phyloP scores from a whole-genome alignment of 192 early-diverging fungal genomes.

The Backusella sp. region DNA sequence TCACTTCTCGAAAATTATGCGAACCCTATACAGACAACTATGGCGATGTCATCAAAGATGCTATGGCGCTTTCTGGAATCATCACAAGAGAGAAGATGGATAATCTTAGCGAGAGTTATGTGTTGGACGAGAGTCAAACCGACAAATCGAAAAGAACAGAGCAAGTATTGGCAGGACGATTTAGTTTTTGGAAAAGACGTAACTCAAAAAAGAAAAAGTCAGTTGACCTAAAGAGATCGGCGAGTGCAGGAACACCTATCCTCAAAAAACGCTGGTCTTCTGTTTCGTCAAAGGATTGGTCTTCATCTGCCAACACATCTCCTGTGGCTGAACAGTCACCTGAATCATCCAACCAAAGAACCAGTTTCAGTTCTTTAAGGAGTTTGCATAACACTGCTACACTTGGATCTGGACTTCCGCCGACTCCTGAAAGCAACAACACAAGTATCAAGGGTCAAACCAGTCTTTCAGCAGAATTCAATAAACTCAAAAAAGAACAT shows the following conservation, averaged over 20 bases:
- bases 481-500: not conserved
- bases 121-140: conserved; percentile 35
- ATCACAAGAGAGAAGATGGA: conserved; percentile 74
- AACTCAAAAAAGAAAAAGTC: not conserved
- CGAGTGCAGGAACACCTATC: not conserved
- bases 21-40: conserved; percentile 67
- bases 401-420: not conserved
- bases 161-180: conserved; percentile 48
- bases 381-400: not conserved
- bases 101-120: conserved; percentile 59
- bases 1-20: conserved; percentile 78
- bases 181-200: conserved; percentile 37
- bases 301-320: not conserved
- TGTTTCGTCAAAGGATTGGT: conserved; percentile 7
- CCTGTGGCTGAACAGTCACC: not conserved
- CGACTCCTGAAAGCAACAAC: not conserved
- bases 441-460: not conserved
- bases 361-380: not conserved
- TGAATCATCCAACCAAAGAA: not conserved
- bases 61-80: conserved; percentile 64
- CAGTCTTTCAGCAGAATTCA: not conserved
- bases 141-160: conserved; percentile 51
- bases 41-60: conserved; percentile 73
- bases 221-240: conserved; percentile 8
- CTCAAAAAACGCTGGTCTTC: conserved; percentile 17